phyloP scores from a whole-genome alignment of 2,329 filamentous ascomycete genomes.

The Claviceps cyperi region DNA sequence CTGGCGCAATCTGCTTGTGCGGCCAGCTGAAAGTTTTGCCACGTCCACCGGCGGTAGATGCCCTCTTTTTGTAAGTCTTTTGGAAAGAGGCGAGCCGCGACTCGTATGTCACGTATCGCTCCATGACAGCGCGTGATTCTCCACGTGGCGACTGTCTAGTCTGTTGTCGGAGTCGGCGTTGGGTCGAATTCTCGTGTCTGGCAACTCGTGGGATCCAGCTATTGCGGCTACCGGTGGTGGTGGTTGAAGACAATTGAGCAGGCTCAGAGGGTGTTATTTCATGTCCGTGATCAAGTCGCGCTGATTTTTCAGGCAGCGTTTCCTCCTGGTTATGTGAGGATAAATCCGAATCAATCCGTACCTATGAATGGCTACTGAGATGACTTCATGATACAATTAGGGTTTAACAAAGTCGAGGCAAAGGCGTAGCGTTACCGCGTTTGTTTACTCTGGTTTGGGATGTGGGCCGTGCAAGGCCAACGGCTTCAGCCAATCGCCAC shows the following conservation, averaged over 20 bases:
- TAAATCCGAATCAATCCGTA: not conserved
- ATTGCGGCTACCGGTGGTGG: not conserved
- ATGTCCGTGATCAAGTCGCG: not conserved
- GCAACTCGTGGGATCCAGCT: not conserved
- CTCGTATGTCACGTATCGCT: conserved; percentile 46
- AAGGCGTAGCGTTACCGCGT: conserved; percentile 9
- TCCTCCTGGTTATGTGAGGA: not conserved
- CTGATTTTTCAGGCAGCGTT: not conserved
- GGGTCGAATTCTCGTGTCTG: not conserved
- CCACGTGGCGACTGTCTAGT: not conserved
- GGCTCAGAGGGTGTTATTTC: not conserved
- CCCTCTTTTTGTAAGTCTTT: conserved; percentile 50
- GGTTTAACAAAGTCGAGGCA: no score
- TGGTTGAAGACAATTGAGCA: not conserved
- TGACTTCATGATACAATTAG: not conserved
- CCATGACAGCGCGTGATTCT: conserved; percentile 12
- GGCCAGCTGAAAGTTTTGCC: conserved; percentile 60
- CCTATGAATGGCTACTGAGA: not conserved
- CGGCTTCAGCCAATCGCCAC: no score
- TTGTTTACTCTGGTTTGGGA: conserved; percentile 17
- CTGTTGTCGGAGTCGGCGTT: not conserved
- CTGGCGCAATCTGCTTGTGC: conserved; percentile 32
- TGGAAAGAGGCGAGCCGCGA: conserved; percentile 73
- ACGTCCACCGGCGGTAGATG: conserved; percentile 43
- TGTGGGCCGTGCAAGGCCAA: not conserved